A percentile compares a stretch with the other conserved stretches of the same genome.
phyloP scores from a whole-genome alignment of 306 rosid species.

The Fagus sylvatica region DNA sequence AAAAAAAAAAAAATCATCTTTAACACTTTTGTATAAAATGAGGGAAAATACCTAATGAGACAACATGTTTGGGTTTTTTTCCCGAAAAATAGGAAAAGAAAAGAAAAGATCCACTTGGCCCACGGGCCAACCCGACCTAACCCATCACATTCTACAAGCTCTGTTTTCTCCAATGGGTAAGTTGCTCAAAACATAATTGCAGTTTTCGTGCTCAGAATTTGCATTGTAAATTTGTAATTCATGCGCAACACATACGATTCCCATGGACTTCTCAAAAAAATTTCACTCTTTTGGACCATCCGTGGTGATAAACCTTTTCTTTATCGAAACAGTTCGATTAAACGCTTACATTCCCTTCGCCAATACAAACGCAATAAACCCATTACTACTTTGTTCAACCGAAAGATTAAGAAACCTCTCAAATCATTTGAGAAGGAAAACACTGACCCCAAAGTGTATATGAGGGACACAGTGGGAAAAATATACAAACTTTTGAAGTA shows the following conservation, averaged over 20 bases:
- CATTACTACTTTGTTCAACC: constrained; percentile 13
- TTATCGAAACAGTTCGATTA: constrained; percentile 17
- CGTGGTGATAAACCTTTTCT: not conserved
- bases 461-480: constrained; percentile 48
- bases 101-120: too few species aligned
- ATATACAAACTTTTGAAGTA: constrained; percentile 51
- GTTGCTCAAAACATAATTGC: too few species aligned
- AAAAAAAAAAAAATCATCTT: too few species aligned
- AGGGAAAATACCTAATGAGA: too few species aligned
- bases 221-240: not conserved
- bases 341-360: constrained; percentile 40
- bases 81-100: too few species aligned
- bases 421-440: constrained; percentile 19
- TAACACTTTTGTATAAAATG: too few species aligned
- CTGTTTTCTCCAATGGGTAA: too few species aligned
- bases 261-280: constrained; percentile 33
- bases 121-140: too few species aligned
- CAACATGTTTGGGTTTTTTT: too few species aligned
- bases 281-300: constrained; percentile 11
- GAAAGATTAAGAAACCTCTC: constrained; percentile 3
- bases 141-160: too few species aligned
- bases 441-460: constrained; percentile 36
- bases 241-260: constrained; percentile 16
- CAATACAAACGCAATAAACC: constrained; percentile 37
- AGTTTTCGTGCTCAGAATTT: not conserved